Base-by-base conservation (phyloP, 2,329 filamentous ascomycete genomes). In the Periconia sp. region DNA sequence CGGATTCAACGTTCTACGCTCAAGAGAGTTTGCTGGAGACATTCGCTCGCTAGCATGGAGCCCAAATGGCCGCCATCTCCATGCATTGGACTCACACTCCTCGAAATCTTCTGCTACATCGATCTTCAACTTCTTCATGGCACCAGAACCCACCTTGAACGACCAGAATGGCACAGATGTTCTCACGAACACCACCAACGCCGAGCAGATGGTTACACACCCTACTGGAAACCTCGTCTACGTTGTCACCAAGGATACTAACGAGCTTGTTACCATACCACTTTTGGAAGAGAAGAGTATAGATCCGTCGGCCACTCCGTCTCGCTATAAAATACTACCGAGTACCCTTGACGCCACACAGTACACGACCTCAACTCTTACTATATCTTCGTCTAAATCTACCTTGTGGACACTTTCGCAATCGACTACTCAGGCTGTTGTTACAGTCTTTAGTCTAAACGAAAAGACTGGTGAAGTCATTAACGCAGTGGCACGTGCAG, bases 361-460 rank as follows among this genome's bases (percentile, higher is more conserved):
- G 16, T 61, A 46, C 34, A 47, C 36, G 2, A 56, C 57, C 2
- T 38, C 48, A 2, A 46, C 48, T 1, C 18, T 61, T 4, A 46
- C 57, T 10, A 53, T 59, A 6, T 46, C 48, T 11, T 45, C 54
- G 8, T 57, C 57, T 3, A 53, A 50, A 18, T 30, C 21, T 2
- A 53, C 36, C 9, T 52, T 61, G 12, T 61, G 56, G 54, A 54
- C 57, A 2, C 43, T 61, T 4, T 57, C 57, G 5, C 54, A 52
- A 12, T 56, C 57, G 1, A 13, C 36, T 6, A 33, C 30, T 1
- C 48, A 54, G 40, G 49, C 47, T 1, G 38, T 58, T 12, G 43
- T 59, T 10, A 44, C 49, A 0, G 56, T 45, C 11, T 59, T 57
- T 29, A 43, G 22, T 3, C 47, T 61, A n/a, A 42, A 61, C 22